Conservation (phyloP, 2,329 filamentous ascomycete species). For the Phaeophleospora eucalypticola region DNA sequence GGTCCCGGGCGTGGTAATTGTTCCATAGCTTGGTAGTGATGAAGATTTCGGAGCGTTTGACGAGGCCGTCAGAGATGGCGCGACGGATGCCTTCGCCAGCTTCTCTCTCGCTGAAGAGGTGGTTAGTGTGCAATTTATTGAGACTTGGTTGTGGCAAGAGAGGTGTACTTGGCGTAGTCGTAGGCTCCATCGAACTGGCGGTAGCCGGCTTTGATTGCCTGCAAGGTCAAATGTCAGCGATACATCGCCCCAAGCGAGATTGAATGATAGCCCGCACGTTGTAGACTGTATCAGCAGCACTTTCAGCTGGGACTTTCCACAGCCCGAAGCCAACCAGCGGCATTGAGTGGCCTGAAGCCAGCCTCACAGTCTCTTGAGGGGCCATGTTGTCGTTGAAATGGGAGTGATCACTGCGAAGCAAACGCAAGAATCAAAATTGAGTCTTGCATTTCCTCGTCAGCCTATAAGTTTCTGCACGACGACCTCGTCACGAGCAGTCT, state of each 20-base stretch:
- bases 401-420: too few relatives aligned
- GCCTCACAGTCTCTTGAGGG: slow-evolving; percentile 17
- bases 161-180: slow-evolving; percentile 54
- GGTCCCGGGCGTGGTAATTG: slow-evolving; percentile 72
- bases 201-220: slow-evolving; percentile 52
- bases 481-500: too few relatives aligned
- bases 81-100: slow-evolving; percentile 53
- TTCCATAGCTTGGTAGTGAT: slow-evolving; percentile 84
- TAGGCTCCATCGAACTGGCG: slow-evolving; percentile 52
- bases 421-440: too few relatives aligned
- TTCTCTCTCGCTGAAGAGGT: slow-evolving; percentile 62
- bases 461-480: too few relatives aligned
- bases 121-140: not conserved
- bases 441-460: too few relatives aligned
- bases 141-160: not conserved
- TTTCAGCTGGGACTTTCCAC: slow-evolving; percentile 72
- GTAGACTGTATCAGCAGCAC: slow-evolving; percentile 68
- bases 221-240: not conserved
- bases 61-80: slow-evolving; percentile 70
- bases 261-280: slow-evolving; percentile 41
- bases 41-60: slow-evolving; percentile 80
- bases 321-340: slow-evolving; percentile 69
- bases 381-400: too few relatives aligned
- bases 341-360: slow-evolving; percentile 46
- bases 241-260: not conserved